Evolutionary conservation across 352 stramenopile genomes (phyloP).

Genomic region (Saprolegnia parasitica): DNA sequence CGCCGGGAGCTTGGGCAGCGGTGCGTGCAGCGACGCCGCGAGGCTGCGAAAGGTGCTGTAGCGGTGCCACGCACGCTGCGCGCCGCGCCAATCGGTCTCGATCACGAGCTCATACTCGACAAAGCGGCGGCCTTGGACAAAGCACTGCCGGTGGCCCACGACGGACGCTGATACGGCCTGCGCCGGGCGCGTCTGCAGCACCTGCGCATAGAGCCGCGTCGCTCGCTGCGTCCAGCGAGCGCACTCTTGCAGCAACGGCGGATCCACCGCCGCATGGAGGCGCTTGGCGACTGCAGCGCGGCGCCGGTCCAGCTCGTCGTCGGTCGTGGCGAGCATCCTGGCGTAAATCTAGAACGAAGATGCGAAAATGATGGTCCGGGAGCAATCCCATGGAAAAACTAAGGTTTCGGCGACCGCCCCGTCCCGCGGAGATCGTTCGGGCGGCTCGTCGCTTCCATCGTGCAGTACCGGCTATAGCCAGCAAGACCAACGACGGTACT

Average conservation of each 20-base stretch:
- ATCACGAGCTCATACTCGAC: conserved; percentile 17
- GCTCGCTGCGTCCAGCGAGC: neutral
- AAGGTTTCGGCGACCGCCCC: too few species aligned
- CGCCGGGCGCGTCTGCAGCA: neutral
- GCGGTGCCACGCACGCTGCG: conserved; percentile 12
- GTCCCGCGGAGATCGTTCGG: too few species aligned
- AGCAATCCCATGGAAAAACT: too few species aligned
- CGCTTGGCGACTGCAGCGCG: too few species aligned
- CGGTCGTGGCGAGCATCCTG: too few species aligned
- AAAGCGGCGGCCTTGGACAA: neutral
- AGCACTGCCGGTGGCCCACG: conserved; percentile 3
- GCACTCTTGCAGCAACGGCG: neutral
- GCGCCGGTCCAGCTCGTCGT: too few species aligned
- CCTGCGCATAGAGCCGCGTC: conserved; percentile 1
- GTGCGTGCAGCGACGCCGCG: conserved; percentile 5
- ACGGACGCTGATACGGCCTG: neutral
- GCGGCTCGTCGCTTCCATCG: too few species aligned
- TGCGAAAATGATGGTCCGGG: too few species aligned
- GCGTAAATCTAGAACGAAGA: too few species aligned
- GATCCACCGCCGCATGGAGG: neutral
- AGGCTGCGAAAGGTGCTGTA: conserved; percentile 19
- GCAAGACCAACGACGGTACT: too few species aligned
- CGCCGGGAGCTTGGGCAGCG: neutral
- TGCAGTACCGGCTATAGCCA: too few species aligned
- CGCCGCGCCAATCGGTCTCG: conserved; percentile 12